Evolutionary conservation across 257 asterid species (phyloP).

Genomic region (Capsicum baccatum): DNA sequence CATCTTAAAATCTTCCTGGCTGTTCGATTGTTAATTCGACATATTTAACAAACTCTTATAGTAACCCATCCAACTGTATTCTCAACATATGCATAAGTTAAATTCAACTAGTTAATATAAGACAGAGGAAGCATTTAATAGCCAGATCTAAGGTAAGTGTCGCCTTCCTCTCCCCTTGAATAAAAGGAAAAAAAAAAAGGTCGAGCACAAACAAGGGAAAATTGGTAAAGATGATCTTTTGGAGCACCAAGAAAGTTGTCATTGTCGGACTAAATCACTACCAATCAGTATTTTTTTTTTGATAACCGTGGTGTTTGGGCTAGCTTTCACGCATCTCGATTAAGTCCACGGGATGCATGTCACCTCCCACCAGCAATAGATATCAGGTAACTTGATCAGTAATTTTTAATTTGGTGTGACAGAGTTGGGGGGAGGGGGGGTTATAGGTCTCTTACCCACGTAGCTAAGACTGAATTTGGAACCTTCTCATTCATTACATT

Average conservation of each 20-base stretch:
- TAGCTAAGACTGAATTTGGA: too few relatives aligned
- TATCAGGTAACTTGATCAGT: too few relatives aligned
- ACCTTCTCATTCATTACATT: too few relatives aligned
- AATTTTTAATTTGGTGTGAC: too few relatives aligned
- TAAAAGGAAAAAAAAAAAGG: neutral
- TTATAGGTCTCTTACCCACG: too few relatives aligned
- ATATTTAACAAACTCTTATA: neutral
- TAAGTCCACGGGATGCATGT: too few relatives aligned
- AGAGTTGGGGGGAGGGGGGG: neutral
- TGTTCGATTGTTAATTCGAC: neutral
- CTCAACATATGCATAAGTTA: neutral
- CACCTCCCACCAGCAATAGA: too few relatives aligned
- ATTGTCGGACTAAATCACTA: neutral
- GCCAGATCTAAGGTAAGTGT: neutral
- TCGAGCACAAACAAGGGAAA: neutral
- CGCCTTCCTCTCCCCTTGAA: neutral
- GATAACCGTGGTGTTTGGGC: too few relatives aligned
- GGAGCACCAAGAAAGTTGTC: neutral
- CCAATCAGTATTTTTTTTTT: neutral
- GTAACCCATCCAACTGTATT: slow-evolving; percentile 10
- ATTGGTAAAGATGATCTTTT: slow-evolving; percentile 2
- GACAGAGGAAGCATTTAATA: neutral
- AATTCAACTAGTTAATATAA: neutral
- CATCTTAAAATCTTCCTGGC: neutral
- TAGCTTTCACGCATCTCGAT: too few relatives aligned